Conservation (phyloP, 2,329 filamentous ascomycete species). For the Ceratocystis alfenasii region DNA sequence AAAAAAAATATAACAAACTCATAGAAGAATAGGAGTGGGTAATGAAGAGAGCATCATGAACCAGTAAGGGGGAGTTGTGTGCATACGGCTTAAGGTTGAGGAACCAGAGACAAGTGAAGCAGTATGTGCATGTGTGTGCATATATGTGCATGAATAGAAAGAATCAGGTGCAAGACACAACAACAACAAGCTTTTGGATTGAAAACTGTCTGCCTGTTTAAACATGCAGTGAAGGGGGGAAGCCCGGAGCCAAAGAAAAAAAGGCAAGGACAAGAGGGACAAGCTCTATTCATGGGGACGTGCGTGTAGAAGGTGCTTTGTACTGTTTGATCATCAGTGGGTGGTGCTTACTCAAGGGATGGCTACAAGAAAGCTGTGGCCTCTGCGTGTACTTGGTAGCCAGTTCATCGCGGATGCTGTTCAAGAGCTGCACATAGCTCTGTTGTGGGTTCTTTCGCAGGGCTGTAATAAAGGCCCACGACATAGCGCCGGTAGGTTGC, state of each 20-base stretch:
- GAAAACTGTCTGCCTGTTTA: constrained; percentile 1
- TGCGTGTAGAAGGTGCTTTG: constrained; percentile 19
- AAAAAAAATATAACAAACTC: neutral
- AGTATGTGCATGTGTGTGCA: neutral
- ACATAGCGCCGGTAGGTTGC: constrained; percentile 94
- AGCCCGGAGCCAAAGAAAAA: neutral
- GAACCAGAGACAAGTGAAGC: neutral
- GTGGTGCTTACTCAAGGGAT: constrained; percentile 68
- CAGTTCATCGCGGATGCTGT: constrained; percentile 90
- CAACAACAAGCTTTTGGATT: neutral
- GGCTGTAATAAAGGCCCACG: constrained; percentile 86
- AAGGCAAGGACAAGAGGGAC: neutral
- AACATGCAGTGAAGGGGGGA: neutral
- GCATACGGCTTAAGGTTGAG: neutral
- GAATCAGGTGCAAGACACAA: neutral
- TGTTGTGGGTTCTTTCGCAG: constrained; percentile 96
- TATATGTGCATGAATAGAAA: neutral
- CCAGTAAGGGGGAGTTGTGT: neutral
- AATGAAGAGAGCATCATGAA: no score
- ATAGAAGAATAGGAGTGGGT: neutral
- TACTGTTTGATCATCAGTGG: constrained; percentile 18
- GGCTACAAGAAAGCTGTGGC: constrained; percentile 92
- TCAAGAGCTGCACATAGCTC: constrained; percentile 92
- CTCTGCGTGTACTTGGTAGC: constrained; percentile 82
- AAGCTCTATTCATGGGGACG: constrained; percentile 6